Base-by-base conservation (phyloP, 1,284 basidiomycete genomes). In the Porodaedalea pini region DNA sequence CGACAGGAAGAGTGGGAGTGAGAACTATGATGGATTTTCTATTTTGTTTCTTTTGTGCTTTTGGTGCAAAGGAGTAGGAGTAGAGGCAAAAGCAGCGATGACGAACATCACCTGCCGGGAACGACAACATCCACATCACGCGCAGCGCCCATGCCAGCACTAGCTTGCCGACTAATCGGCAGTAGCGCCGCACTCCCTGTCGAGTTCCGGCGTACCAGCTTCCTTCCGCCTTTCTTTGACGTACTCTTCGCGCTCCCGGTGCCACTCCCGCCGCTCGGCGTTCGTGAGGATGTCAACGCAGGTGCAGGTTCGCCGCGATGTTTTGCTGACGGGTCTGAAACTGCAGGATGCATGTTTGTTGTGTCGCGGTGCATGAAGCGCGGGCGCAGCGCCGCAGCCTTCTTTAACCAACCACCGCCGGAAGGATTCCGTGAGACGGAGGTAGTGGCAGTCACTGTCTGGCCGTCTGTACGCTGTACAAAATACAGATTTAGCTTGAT, bases 171-270 rank as follows among this genome's bases (percentile, higher is more conserved):
- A 37, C 41, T 44, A 15, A 3, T 11, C 21, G 25, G n/a, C 23
- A 57, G 36, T n/a, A 54, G 19, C 40, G 43, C 57, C 4, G 57
- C 29, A n/a, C 23, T 37, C 4, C 57, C 51, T 3, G 41, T 53
- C 25, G 50, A 51, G 36, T 54, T 58, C 57, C 43, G 27, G 21
- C 51, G 45, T 21, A 54, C 57, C 1, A 57, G 19, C 25, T 51
- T 57, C 25, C 49, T 27, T 15, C 49, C 37, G 3, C 56, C 29
- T 27, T 34, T 37, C 23, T 48, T 58, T 29, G 19, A 39, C 19
- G 13, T 48, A 27, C 47, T 57, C 47, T 39, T 39, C 6, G 43
- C 31, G 17, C 55, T 56, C 32, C 11, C 47, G 3, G 21, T 49
- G 19, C 36, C 21, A 3, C 32, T 23, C 17, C 5, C 27, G 21